A percentile compares a stretch with the other conserved stretches of the same genome.
phyloP scores from a whole-genome alignment of 1,284 basidiomycete species.

The Athelia psychrophila region DNA sequence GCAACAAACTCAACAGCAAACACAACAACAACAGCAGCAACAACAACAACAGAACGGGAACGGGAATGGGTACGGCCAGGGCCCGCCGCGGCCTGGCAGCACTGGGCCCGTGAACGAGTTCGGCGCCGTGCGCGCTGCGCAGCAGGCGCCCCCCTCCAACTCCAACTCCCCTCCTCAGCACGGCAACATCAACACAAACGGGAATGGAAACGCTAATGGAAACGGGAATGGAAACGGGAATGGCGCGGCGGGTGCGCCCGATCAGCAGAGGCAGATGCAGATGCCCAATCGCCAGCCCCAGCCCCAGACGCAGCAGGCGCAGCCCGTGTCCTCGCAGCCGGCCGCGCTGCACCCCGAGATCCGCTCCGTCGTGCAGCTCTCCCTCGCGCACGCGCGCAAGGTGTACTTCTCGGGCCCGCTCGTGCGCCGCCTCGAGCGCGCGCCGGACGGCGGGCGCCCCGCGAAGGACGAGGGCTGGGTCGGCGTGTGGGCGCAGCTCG shows the following conservation, averaged over 20 bases:
- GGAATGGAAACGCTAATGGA: not conserved
- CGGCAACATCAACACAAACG: not conserved
- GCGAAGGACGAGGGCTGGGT: conserved; percentile 83
- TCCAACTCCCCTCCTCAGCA: conserved; percentile 1
- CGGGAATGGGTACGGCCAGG: not conserved
- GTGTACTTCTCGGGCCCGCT: conserved; percentile 83
- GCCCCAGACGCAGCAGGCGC: conserved; percentile 1
- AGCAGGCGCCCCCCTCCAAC: conserved; percentile 39
- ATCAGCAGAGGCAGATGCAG: not conserved
- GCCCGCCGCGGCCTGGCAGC: conserved; percentile 13
- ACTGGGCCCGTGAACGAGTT: conserved; percentile 49
- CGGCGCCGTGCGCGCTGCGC: conserved; percentile 53
- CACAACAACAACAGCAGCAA: conserved; percentile 14
- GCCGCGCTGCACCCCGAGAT: conserved; percentile 73
- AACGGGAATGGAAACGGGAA: not conserved
- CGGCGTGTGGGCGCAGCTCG: conserved; percentile 92
- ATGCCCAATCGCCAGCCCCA: not conserved
- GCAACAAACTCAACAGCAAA: conserved; percentile 13
- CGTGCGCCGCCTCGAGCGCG: conserved; percentile 68
- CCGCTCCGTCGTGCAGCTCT: conserved; percentile 67
- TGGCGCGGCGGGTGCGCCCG: conserved; percentile 2
- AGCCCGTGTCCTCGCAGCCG: conserved; percentile 3
- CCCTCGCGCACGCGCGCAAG: conserved; percentile 70
- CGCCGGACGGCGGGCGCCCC: conserved; percentile 72
- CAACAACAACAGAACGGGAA: conserved; percentile 9